phyloP scores from a whole-genome alignment of 441 rosid genomes.

The Geranium incanum region DNA sequence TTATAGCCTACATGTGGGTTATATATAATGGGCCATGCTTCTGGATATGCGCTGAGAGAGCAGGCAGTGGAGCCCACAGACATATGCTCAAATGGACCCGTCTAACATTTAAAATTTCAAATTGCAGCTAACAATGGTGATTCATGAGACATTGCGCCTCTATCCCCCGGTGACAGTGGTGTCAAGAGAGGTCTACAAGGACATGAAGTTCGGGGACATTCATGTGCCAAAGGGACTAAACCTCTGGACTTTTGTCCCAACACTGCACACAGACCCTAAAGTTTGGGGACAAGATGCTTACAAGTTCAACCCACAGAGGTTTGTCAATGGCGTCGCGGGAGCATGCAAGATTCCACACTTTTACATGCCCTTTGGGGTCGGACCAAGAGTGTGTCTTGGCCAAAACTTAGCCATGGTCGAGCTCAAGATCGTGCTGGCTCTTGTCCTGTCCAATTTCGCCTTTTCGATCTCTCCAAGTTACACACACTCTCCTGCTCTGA shows the following conservation, averaged over 20 bases:
- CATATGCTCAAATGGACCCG: too few relatives aligned
- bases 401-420: conserved; percentile 63
- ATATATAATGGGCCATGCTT: too few relatives aligned
- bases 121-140: conserved; percentile 57
- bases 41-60: too few relatives aligned
- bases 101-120: not conserved
- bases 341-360: conserved; percentile 52
- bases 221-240: conserved; percentile 45
- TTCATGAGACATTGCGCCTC: conserved; percentile 55
- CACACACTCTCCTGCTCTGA: conserved; percentile 41
- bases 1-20: too few relatives aligned
- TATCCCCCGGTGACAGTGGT: conserved; percentile 63
- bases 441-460: conserved; percentile 42
- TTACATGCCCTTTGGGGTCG: conserved; percentile 62
- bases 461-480: conserved; percentile 49
- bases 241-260: conserved; percentile 42
- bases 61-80: too few relatives aligned
- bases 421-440: conserved; percentile 44
- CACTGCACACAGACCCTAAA: conserved; percentile 51
- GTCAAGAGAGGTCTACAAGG: conserved; percentile 61
- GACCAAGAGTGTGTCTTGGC: conserved; percentile 56
- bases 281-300: conserved; percentile 58
- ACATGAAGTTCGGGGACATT: conserved; percentile 43
- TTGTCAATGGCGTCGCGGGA: conserved; percentile 48
- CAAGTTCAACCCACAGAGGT: conserved; percentile 47